Base-by-base conservation (phyloP, 495 filamentous ascomycete species). In the Pseudevernia furfuracea region DNA sequence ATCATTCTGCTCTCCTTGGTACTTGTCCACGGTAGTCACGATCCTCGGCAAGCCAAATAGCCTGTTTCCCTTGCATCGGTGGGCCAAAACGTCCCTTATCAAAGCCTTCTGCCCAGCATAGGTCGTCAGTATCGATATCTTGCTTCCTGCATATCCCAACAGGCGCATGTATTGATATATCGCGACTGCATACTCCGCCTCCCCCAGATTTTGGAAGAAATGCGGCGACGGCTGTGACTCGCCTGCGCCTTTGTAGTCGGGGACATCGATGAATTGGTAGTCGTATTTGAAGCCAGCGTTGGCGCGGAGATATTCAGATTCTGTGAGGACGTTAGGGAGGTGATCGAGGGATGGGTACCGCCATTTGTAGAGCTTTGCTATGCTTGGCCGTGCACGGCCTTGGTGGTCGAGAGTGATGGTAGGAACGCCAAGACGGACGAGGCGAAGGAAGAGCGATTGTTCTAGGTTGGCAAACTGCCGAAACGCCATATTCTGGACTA, bases 1-100 rank as follows among this genome's bases (percentile, higher is more conserved):
- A 71, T 97, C 94, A 76, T 97, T 99, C 77, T 99, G 94, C 80
- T 97, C 95, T 68, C 94, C 94, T 78, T 99, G 94, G 69, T 97
- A 99, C 74, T 95, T 96, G 75, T 99, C 94, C 61, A 99, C 95
- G 23, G 95, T 97, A 1, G 89, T 90, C 34, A 99, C 91, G 56
- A 89, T 86, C 73, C 87, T 88, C 46, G 94, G 94, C 77, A 96
- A 76, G 15, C 95, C 92, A 76, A 99, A 99, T 36, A 99, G 76
- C 4, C 85, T 75, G 67, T 89, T 95, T 70, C 85, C 89, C 14
- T 83, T 83, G 70, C 94, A 98, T 38, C 94, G 82, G 71, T 96
- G 89, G n/a, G 73, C 79, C 58, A 99, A 72, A 10, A 97, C 90
- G 77, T 99, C 94, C 68, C 84, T 84, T 66, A 99, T 92, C 71